These are phyloP conservation scores for Naganishia vishniacii DNA, from an alignment of 768 basidiomycete species.

Conservation along the genomic window DNA sequence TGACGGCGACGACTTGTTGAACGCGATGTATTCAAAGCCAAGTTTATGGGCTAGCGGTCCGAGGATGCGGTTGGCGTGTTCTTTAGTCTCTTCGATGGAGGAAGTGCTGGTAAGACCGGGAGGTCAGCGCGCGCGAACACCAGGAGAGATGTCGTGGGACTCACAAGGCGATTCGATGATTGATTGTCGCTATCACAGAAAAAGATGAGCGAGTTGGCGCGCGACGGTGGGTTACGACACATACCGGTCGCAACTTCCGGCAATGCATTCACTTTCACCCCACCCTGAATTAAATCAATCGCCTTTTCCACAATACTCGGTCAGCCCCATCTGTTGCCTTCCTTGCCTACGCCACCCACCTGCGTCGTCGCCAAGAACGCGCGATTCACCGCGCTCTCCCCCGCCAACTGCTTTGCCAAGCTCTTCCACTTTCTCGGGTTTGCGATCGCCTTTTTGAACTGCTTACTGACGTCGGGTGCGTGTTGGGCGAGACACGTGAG, in stretches of 20 bases:
- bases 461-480: conserved; percentile 57
- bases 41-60: conserved; percentile 36
- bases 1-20: conserved; percentile 28
- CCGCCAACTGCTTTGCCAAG: conserved; percentile 53
- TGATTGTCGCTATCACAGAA: conserved; percentile 38
- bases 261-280: conserved; percentile 66
- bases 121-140: neutral
- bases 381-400: conserved; percentile 40
- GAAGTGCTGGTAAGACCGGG: conserved; percentile 34
- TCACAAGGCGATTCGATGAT: conserved; percentile 48
- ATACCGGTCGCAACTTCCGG: conserved; percentile 55
- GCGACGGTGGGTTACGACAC: neutral
- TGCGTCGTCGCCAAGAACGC: conserved; percentile 40
- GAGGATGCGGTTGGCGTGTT: conserved; percentile 36
- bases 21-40: conserved; percentile 41
- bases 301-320: conserved; percentile 58
- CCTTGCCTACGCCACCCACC: neutral
- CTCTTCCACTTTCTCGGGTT: conserved; percentile 41
- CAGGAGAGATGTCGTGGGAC: conserved; percentile 8
- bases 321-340: neutral
- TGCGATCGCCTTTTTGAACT: conserved; percentile 50
- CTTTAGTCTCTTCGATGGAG: conserved; percentile 41
- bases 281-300: conserved; percentile 57
- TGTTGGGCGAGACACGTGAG: conserved; percentile 65
- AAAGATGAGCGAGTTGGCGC: neutral